Percentiles rank a stretch among this genome's conserved stretches.
These are phyloP conservation scores for Euphrasia confusa DNA, from an alignment of 257 asterid genomes.

Conservation along the genomic window DNA sequence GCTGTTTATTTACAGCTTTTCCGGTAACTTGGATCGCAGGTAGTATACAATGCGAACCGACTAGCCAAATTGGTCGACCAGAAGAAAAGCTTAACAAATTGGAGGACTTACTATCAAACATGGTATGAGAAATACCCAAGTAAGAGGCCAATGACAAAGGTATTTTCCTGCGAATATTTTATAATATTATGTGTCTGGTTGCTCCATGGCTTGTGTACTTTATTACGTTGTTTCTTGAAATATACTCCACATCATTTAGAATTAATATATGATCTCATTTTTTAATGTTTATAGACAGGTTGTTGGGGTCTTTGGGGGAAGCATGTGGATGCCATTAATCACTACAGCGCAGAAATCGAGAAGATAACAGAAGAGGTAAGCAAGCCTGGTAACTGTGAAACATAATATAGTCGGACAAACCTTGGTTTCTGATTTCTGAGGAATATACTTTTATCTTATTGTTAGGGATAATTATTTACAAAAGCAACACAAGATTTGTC, in stretches of 20 bases:
- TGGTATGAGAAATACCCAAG: conserved; percentile 70
- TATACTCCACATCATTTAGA: too few species aligned
- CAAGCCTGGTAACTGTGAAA: conserved; percentile 25
- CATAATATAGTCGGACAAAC: neutral
- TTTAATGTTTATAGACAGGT: conserved; percentile 65
- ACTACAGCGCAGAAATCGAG: conserved; percentile 56
- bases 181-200: neutral
- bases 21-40: conserved; percentile 39
- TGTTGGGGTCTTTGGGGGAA: conserved; percentile 82
- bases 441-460: neutral
- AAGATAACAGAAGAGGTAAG: conserved; percentile 66
- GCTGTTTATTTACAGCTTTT: neutral
- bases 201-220: neutral
- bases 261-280: conserved; percentile 26
- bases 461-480: neutral
- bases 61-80: conserved; percentile 66
- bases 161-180: conserved; percentile 26
- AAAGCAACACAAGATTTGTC: neutral
- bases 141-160: conserved; percentile 72
- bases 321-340: conserved; percentile 77
- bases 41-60: conserved; percentile 66
- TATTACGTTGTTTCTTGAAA: neutral
- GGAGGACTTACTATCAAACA: conserved; percentile 84
- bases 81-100: conserved; percentile 64
- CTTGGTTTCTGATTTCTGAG: neutral